Evolutionary conservation across 345 rosid species (phyloP).

Genomic region (Eucalyptus tenuipes): DNA sequence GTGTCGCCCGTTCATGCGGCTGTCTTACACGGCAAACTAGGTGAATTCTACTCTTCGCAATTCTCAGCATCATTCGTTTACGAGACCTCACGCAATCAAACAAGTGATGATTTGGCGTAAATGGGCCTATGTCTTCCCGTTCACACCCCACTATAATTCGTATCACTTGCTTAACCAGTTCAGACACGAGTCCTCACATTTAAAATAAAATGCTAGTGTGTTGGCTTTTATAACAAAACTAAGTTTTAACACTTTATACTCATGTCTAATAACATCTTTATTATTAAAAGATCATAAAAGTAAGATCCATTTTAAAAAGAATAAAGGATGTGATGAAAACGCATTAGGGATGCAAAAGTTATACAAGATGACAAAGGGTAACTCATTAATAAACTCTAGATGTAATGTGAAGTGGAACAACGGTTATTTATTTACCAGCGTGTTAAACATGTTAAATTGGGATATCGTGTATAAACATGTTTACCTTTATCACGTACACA

Average conservation of each 20-base stretch:
- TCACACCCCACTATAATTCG: not conserved
- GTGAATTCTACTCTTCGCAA: not conserved
- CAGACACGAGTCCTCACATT: not conserved
- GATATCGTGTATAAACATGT: not conserved
- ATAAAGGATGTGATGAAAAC: not conserved
- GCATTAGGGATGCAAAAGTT: not conserved
- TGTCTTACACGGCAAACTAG: not conserved
- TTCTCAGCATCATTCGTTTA: not conserved
- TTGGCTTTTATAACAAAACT: not conserved
- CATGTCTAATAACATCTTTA: not conserved
- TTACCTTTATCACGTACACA: not conserved
- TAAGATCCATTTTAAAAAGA: not conserved
- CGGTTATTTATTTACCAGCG: not conserved
- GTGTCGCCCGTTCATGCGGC: not conserved
- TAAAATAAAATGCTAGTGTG: not conserved
- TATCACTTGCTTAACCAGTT: not conserved
- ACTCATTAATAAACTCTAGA: not conserved
- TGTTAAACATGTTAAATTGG: not conserved
- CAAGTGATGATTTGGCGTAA: not conserved
- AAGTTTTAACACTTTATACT: not conserved
- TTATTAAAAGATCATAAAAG: not conserved
- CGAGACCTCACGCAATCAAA: not conserved
- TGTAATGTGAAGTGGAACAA: not conserved
- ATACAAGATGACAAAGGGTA: not conserved
- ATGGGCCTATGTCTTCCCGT: not conserved